These are phyloP conservation scores for Oldenlandia corymbosa DNA, from an alignment of 257 asterid species.

Conservation along the genomic window DNA sequence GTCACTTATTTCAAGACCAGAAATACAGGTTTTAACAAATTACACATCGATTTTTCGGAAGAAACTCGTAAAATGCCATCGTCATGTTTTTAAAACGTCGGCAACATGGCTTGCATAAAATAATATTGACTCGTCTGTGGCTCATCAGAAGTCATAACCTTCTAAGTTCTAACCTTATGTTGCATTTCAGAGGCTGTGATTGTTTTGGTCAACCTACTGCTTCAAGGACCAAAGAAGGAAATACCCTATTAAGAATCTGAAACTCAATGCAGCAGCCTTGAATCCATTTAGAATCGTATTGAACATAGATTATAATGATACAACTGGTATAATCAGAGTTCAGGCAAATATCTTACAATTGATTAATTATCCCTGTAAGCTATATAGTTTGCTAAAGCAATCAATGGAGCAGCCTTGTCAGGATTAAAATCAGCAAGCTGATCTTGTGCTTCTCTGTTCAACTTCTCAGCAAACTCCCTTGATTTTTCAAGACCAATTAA, in stretches of 20 bases:
- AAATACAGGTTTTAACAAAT: background rate
- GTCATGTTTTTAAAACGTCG: no score
- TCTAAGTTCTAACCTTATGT: no score
- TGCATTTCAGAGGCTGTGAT: no score
- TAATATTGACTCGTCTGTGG: no score
- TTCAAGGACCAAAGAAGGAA: no score
- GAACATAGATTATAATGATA: background rate
- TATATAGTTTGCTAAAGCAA: slow-evolving; percentile 52
- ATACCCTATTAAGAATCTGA: no score
- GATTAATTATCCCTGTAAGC: slow-evolving; percentile 46
- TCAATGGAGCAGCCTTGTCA: slow-evolving; percentile 40
- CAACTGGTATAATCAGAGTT: background rate
- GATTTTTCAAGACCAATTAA: slow-evolving; percentile 52
- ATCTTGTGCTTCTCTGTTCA: slow-evolving; percentile 46
- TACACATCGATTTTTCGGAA: background rate
- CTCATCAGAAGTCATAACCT: no score
- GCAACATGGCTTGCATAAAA: no score
- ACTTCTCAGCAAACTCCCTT: slow-evolving; percentile 48
- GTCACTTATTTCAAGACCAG: background rate
- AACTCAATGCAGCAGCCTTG: no score
- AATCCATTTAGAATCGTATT: background rate
- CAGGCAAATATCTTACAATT: background rate
- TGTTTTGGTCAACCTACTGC: no score
- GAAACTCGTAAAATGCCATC: background rate
- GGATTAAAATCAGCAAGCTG: slow-evolving; percentile 47